phyloP scores from a whole-genome alignment of 2,329 filamentous ascomycete genomes.

The Ophiostoma fasciatum region DNA sequence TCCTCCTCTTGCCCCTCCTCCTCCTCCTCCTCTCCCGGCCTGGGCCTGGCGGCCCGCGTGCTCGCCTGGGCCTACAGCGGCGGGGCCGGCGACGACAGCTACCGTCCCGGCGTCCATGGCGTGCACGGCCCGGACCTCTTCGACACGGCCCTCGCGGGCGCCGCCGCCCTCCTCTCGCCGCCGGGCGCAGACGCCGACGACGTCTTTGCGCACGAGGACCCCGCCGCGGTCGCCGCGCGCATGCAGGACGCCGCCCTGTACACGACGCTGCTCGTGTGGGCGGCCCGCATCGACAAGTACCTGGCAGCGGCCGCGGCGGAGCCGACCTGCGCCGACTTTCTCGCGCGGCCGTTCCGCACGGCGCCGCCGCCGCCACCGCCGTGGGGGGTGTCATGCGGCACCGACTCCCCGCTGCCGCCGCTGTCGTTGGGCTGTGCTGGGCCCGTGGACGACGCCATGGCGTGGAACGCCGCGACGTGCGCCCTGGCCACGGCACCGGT shows the following conservation, averaged over 20 bases:
- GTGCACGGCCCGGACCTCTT: conserved; percentile 11
- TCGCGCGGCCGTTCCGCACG: conserved; percentile 10
- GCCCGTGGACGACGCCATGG: conserved; percentile 1
- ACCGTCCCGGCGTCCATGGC: conserved; percentile 10
- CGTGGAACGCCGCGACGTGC: conserved; percentile 10
- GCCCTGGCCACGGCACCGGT: conserved; percentile 7
- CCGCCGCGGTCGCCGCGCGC: background rate
- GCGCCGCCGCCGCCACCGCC: conserved; percentile 8
- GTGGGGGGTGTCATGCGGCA: too few relatives aligned
- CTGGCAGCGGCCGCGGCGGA: conserved; percentile 7
- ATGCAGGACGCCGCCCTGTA: conserved; percentile 13
- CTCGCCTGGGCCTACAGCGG: conserved; percentile 9
- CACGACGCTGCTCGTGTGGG: conserved; percentile 12
- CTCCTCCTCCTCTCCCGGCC: background rate
- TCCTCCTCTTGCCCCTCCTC: too few relatives aligned
- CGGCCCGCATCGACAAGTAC: conserved; percentile 10
- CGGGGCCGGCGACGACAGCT: conserved; percentile 7
- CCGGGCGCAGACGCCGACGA: too few relatives aligned
- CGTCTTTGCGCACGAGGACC: background rate
- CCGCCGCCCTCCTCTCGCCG: too few relatives aligned
- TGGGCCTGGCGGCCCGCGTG: conserved; percentile 3
- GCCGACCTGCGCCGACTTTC: conserved; percentile 10
- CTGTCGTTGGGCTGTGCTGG: too few relatives aligned
- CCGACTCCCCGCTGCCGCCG: too few relatives aligned
- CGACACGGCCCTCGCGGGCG: conserved; percentile 1